A percentile compares a stretch with the other conserved stretches of the same genome.
Conservation (phyloP, 1,284 basidiomycete species). For the Puccinia triticina region DNA sequence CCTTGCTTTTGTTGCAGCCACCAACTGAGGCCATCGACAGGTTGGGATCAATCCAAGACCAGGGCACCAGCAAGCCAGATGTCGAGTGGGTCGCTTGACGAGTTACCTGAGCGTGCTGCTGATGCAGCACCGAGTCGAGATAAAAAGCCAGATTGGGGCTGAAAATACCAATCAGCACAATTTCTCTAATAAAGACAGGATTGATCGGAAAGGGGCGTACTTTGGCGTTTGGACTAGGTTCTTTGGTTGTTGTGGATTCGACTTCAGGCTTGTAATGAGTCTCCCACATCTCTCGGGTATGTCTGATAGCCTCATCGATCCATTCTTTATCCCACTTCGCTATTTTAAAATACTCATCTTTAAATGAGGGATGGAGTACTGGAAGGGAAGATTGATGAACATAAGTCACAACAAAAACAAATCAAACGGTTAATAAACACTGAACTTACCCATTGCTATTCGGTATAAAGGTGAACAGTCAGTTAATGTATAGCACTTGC, state of each 20-base stretch:
- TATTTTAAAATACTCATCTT: not conserved
- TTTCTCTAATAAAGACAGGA: not conserved
- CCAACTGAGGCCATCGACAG: not conserved
- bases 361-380: conserved; percentile 3
- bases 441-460: conserved; percentile 10
- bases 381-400: not conserved
- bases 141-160: not conserved
- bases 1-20: too few species aligned
- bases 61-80: conserved; percentile 5
- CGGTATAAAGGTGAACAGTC: not conserved
- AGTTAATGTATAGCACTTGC: conserved; percentile 9
- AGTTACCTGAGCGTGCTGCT: too few species aligned
- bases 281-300: not conserved
- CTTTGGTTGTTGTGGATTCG: not conserved
- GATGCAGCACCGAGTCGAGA: too few species aligned
- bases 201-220: not conserved
- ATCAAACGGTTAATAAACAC: not conserved
- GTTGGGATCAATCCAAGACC: not conserved
- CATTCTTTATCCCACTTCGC: too few species aligned
- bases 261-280: not conserved
- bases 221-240: not conserved
- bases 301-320: too few species aligned
- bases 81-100: not conserved
- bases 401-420: not conserved
- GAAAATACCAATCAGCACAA: not conserved